Percentiles rank a stretch among this genome's conserved stretches.
Conservation (phyloP, 495 filamentous ascomycete genomes). For the Pyronema domesticum region DNA sequence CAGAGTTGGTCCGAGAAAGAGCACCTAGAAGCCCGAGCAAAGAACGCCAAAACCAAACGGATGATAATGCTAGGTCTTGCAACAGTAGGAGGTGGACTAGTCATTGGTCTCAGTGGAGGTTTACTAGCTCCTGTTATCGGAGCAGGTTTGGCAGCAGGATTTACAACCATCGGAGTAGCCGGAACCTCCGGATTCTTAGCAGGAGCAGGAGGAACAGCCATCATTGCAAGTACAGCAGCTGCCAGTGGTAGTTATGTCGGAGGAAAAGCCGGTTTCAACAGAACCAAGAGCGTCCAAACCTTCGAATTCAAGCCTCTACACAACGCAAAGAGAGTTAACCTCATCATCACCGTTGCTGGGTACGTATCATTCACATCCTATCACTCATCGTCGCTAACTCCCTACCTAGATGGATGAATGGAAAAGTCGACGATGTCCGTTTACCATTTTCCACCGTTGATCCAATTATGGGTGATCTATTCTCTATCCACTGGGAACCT, state of each 20-base stretch:
- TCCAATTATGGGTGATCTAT: constrained; percentile 94
- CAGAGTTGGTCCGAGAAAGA: constrained; percentile 96
- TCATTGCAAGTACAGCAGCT: constrained; percentile 84
- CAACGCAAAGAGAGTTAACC: constrained; percentile 92
- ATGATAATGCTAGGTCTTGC: constrained; percentile 94
- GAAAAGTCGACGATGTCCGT: constrained; percentile 90
- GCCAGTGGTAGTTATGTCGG: constrained; percentile 73
- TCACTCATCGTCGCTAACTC: neutral
- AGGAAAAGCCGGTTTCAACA: constrained; percentile 60
- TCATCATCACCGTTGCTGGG: constrained; percentile 88
- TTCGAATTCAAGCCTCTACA: constrained; percentile 94
- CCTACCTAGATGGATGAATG: constrained; percentile 63
- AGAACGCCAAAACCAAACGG: constrained; percentile 57
- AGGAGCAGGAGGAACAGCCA: constrained; percentile 75
- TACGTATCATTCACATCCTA: constrained; percentile 6
- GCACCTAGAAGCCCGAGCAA: constrained; percentile 75
- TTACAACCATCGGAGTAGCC: constrained; percentile 82
- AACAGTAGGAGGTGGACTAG: constrained; percentile 84
- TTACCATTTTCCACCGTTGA: constrained; percentile 90
- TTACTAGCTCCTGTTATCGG: constrained; percentile 87
- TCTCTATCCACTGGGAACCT: constrained; percentile 94
- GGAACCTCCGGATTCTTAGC: constrained; percentile 81
- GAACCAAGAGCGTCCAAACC: constrained; percentile 78
- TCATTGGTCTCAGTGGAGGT: constrained; percentile 90
- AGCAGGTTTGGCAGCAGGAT: constrained; percentile 80